Evolutionary conservation across 306 rosid species (phyloP).

Genomic region (Malus orientalis): DNA sequence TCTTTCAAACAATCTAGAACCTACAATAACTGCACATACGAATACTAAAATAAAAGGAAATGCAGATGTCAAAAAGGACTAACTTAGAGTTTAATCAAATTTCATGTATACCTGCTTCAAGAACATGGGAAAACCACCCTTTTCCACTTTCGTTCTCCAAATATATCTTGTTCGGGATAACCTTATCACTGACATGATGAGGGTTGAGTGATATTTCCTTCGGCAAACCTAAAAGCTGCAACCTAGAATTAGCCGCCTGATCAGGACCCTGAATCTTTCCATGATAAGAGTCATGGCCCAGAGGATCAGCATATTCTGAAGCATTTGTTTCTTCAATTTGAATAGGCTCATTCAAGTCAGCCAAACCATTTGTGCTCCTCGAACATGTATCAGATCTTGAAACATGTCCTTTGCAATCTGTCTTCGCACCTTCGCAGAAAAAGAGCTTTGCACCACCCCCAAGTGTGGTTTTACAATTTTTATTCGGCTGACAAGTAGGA

Average conservation of each 20-base stretch:
- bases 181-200: constrained; percentile 32
- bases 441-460: constrained; percentile 35
- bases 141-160: constrained; percentile 49
- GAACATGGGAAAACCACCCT: constrained; percentile 40
- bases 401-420: constrained; percentile 33
- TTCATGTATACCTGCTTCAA: constrained; percentile 59
- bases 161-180: constrained; percentile 25
- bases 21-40: neutral
- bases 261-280: constrained; percentile 37
- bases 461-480: constrained; percentile 26
- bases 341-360: constrained; percentile 80
- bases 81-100: constrained; percentile 6
- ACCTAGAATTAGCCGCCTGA: constrained; percentile 36
- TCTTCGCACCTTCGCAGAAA: constrained; percentile 32
- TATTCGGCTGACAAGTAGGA: constrained; percentile 33
- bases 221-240: constrained; percentile 32
- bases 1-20: neutral
- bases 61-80: neutral
- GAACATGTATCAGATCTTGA: constrained; percentile 35
- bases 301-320: constrained; percentile 32
- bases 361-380: constrained; percentile 53
- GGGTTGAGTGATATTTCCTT: constrained; percentile 41
- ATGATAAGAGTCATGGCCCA: constrained; percentile 23
- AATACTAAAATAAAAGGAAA: neutral
- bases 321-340: constrained; percentile 59